Base-by-base conservation (phyloP, 495 filamentous ascomycete genomes). In the Oidiodendron maius region DNA sequence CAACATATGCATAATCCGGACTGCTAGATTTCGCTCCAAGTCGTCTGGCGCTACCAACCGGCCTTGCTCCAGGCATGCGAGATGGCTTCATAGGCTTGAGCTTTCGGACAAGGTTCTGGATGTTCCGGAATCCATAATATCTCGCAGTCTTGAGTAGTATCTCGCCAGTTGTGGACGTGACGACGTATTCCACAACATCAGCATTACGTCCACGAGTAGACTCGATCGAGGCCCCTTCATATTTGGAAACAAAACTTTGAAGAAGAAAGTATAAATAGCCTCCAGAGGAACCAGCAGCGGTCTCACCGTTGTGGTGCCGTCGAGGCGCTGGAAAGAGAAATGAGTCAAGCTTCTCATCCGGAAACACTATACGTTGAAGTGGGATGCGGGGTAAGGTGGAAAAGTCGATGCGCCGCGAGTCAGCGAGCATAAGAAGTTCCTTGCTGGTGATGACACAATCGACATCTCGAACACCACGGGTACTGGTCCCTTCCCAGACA, bases 381-480 rank as follows among this genome's bases (percentile, higher is more conserved):
- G 81, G 71, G 10, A 72, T 68, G 23, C 74, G 76, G 16, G 89
- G 77, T 50, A 96, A 63, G 25, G 60, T 63, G 26, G 84, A 79
- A 61, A 97, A 83, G 51, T 80, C 75, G 18, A 95, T 78, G 8
- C 78, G 77, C 48, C 89, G 77, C 16, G 85, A 83, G 28, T 86
- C 81, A 24, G 91, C 88, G 16, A 98, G 70, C 67, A 89, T 90
- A 35, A 98, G 71, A 6, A 98, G 75, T 63, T 98, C 93, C 48
- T 91, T 87, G 44, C 85, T 84, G 16, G 93, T 98, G 60, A 98
- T 97, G 13, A 98, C 93, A 66, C 91, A 97, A 64, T 98, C 93
- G 26, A 96, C 89, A 58, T 98, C 93, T 17, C 93, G 74, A 15
- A 91, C 72, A 5, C 83, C 80, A 4, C 68, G 65, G 21, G 61